A percentile compares a stretch with the other conserved stretches of the same genome.
These are phyloP conservation scores for Termitomyces sp. DNA, from an alignment of 768 basidiomycete genomes.

Conservation along the genomic window DNA sequence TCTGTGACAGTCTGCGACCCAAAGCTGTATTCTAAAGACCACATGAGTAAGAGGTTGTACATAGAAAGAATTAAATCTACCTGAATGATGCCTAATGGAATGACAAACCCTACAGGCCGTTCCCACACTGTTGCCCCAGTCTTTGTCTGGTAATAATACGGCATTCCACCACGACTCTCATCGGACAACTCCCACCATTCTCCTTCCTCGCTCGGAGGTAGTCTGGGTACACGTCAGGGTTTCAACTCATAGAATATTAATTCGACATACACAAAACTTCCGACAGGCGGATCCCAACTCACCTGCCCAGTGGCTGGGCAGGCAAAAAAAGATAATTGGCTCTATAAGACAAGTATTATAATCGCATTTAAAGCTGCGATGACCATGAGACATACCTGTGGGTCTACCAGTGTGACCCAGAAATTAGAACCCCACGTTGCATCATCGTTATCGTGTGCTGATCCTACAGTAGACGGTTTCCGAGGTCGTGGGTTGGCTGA, in stretches of 20 bases:
- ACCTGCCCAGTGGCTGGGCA: conserved; percentile 91
- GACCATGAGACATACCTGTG: conserved; percentile 49
- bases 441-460: conserved; percentile 34
- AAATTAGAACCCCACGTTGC: conserved; percentile 84
- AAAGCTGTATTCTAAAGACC: conserved; percentile 59
- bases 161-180: conserved; percentile 73
- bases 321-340: conserved; percentile 76
- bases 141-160: conserved; percentile 94
- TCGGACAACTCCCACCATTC: conserved; percentile 97
- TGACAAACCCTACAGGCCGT: conserved; percentile 83
- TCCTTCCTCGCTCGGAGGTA: conserved; percentile 79
- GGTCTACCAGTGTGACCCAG: conserved; percentile 93
- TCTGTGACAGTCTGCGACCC: conserved; percentile 63
- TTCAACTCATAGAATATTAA: conserved; percentile 11
- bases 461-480: conserved; percentile 15
- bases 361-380: background rate
- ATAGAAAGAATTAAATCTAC: conserved; percentile 27
- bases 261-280: conserved; percentile 73
- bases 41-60: conserved; percentile 3
- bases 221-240: conserved; percentile 32
- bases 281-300: conserved; percentile 89
- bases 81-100: conserved; percentile 86
- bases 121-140: conserved; percentile 92
- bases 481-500: conserved; percentile 7
- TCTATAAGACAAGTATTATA: conserved; percentile 24